Evolutionary conservation across 139 green algal genomes (phyloP).

Genomic region (Zygnema cylindricum): DNA sequence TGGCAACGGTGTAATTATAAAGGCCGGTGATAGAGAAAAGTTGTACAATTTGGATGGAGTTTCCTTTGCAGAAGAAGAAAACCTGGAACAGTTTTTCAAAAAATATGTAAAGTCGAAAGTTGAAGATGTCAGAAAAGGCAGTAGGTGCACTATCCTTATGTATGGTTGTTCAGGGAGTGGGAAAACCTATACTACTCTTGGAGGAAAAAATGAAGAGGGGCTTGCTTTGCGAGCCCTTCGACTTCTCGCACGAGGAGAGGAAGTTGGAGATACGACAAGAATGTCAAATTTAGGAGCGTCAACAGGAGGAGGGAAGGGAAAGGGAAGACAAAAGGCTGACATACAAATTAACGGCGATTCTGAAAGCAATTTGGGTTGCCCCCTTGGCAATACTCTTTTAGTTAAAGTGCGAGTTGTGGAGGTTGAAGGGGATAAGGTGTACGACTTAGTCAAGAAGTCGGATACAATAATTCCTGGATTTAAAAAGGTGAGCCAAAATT

Average conservation of each 20-base stretch:
- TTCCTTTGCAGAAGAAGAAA: slow-evolving; percentile 7
- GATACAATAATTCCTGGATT: background rate
- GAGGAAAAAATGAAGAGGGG: background rate
- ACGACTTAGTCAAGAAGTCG: background rate
- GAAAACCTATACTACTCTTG: slow-evolving; percentile 11
- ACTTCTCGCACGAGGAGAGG: background rate
- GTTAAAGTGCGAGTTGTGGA: background rate
- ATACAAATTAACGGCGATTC: background rate
- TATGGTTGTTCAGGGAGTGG: slow-evolving; percentile 2
- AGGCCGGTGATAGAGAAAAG: background rate
- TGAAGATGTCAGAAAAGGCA: background rate
- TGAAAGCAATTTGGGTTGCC: background rate
- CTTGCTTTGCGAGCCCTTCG: background rate
- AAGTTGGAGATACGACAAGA: no score
- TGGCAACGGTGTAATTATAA: background rate
- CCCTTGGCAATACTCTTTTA: background rate
- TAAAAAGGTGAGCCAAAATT: background rate
- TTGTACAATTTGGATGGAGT: background rate
- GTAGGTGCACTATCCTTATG: slow-evolving; percentile 2
- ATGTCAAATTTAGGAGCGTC: background rate
- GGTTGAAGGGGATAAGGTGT: background rate
- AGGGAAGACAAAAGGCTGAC: background rate
- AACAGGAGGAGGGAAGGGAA: background rate
- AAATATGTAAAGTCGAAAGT: background rate
- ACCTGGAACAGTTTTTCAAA: background rate